phyloP scores from a whole-genome alignment of 2,329 filamentous ascomycete genomes.

The Talaromyces verruculosus region DNA sequence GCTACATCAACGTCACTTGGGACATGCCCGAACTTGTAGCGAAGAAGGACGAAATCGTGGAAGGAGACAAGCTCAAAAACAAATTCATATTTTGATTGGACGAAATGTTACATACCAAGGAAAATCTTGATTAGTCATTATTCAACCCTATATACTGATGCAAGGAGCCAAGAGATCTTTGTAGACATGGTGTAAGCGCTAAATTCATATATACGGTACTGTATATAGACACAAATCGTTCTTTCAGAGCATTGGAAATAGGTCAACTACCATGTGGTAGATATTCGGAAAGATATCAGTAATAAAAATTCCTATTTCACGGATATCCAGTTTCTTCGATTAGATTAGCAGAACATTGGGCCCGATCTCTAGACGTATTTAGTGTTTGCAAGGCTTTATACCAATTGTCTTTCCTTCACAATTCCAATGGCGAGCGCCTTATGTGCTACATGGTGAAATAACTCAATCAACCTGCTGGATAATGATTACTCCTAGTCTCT shows the following conservation, averaged over 20 bases:
- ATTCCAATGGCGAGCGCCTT: not conserved
- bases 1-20: constrained; percentile 26
- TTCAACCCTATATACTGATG: not conserved
- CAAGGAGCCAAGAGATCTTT: not conserved
- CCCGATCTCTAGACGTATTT: not conserved
- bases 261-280: not conserved
- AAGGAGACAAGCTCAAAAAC: constrained; percentile 44
- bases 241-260: not conserved
- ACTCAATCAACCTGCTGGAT: not conserved
- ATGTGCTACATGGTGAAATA: not conserved
- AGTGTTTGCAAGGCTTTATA: not conserved
- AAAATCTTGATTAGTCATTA: not conserved
- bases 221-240: not conserved
- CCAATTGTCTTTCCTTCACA: not conserved
- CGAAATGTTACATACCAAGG: not conserved
- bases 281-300: not conserved
- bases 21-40: constrained; percentile 25
- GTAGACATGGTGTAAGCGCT: not conserved
- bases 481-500: not conserved
- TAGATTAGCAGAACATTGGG: not conserved
- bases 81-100: constrained; percentile 24
- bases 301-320: not conserved
- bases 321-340: too few relatives aligned
- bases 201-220: not conserved
- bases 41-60: constrained; percentile 26